Evolutionary conservation across 176 grass and related monocot genomes (phyloP).

Genomic region (Cocos nucifera): DNA sequence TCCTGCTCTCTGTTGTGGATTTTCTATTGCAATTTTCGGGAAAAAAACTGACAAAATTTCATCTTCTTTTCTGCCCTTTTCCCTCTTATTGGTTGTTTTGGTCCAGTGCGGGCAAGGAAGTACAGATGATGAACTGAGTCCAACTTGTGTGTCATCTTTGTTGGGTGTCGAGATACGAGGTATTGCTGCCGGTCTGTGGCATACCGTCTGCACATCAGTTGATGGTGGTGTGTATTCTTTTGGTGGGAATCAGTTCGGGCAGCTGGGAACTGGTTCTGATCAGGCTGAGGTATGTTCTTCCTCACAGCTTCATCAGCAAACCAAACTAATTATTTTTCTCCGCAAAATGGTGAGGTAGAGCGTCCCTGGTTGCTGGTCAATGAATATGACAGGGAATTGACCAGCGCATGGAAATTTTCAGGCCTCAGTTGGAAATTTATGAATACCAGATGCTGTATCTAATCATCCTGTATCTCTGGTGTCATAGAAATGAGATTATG

Average conservation of each 20-base stretch:
- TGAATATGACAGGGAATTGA: too few relatives aligned
- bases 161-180: constrained; percentile 76
- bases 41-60: background rate
- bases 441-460: too few relatives aligned
- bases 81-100: constrained; percentile 20
- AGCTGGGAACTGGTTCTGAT: constrained; percentile 94
- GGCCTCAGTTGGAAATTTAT: too few relatives aligned
- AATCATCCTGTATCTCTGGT: too few relatives aligned
- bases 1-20: background rate
- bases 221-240: constrained; percentile 95
- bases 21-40: background rate
- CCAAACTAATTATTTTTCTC: too few relatives aligned
- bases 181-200: constrained; percentile 86
- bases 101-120: constrained; percentile 89
- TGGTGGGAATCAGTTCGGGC: constrained; percentile 95
- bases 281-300: constrained; percentile 69
- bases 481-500: too few relatives aligned
- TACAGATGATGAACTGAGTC: constrained; percentile 83
- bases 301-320: too few relatives aligned
- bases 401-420: too few relatives aligned
- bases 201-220: constrained; percentile 78
- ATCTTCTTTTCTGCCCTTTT: constrained; percentile 11
- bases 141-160: constrained; percentile 84
- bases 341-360: too few relatives aligned
- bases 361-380: too few relatives aligned